Percentiles rank a stretch among this genome's conserved stretches.
phyloP scores from a whole-genome alignment of 2,329 filamentous ascomycete species.

The Diaporthe eres region DNA sequence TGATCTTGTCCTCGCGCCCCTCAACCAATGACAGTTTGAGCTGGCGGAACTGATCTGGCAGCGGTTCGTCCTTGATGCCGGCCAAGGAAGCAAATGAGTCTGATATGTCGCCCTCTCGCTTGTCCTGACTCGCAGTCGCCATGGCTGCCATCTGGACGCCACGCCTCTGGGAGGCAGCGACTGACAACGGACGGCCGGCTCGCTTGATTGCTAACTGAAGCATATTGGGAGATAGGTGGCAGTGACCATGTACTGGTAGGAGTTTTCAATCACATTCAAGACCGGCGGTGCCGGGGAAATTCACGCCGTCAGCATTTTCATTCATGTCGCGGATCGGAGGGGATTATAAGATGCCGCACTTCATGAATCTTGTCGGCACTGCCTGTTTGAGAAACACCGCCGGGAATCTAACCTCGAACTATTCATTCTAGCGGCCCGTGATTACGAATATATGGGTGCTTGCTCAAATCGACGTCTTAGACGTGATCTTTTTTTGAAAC shows the following conservation, averaged over 20 bases:
- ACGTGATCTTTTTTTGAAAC: neutral
- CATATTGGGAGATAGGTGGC: neutral
- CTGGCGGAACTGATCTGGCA: conserved; percentile 69
- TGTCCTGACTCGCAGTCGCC: conserved; percentile 46
- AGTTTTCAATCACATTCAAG: neutral
- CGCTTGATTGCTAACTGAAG: conserved; percentile 14
- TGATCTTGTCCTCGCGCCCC: conserved; percentile 63
- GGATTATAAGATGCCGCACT: conserved; percentile 6
- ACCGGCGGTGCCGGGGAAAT: neutral
- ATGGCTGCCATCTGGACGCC: conserved; percentile 42
- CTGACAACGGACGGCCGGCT: conserved; percentile 4
- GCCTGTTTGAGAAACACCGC: neutral
- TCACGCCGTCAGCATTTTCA: neutral
- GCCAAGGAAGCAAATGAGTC: conserved; percentile 74
- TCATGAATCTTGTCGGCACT: conserved; percentile 1
- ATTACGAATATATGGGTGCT: neutral
- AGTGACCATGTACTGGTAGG: neutral
- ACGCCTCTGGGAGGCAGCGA: neutral
- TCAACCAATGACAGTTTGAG: conserved; percentile 68
- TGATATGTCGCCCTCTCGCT: conserved; percentile 74
- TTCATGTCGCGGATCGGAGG: neutral
- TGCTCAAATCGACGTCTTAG: neutral
- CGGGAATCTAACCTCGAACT: neutral
- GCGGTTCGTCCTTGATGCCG: conserved; percentile 57
- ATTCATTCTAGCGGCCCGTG: neutral